phyloP scores from a whole-genome alignment of 2,329 filamentous ascomycete genomes.

The Alternaria angustiovoidea region DNA sequence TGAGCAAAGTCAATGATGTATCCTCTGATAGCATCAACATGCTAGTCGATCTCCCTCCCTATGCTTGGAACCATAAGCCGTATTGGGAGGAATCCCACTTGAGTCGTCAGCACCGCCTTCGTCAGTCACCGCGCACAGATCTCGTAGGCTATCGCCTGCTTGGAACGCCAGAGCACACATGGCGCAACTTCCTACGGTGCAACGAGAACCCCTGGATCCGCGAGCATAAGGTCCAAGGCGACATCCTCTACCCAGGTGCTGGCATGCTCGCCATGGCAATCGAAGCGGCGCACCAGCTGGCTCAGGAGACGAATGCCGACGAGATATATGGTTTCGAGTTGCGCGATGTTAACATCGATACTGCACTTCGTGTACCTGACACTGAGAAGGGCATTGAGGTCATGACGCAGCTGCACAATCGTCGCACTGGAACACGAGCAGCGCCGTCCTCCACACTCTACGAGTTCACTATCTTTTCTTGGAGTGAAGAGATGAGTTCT shows the following conservation, averaged over 20 bases:
- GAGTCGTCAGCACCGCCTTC: slow-evolving; percentile 10
- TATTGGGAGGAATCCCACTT: slow-evolving; percentile 11
- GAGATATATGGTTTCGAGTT: slow-evolving; percentile 7
- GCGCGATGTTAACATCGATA: slow-evolving; percentile 11
- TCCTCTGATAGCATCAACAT: not conserved
- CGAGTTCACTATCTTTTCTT: slow-evolving; percentile 12
- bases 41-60: slow-evolving; percentile 8
- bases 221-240: slow-evolving; percentile 24
- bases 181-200: slow-evolving; percentile 20
- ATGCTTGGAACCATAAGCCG: slow-evolving; percentile 14
- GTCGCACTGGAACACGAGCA: slow-evolving; percentile 11
- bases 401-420: slow-evolving; percentile 15
- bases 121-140: slow-evolving; percentile 8
- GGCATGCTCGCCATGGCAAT: slow-evolving; percentile 55
- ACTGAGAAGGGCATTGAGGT: slow-evolving; percentile 15
- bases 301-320: slow-evolving; percentile 4
- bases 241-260: slow-evolving; percentile 55
- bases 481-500: slow-evolving; percentile 10
- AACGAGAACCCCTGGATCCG: slow-evolving; percentile 21
- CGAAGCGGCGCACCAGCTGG: slow-evolving; percentile 17
- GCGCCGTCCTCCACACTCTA: slow-evolving; percentile 14
- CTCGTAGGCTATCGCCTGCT: slow-evolving; percentile 12
- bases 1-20: slow-evolving; percentile 4
- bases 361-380: slow-evolving; percentile 11
- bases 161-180: slow-evolving; percentile 7